Evolutionary conservation across 2,329 filamentous ascomycete species (phyloP).

Genomic region (Atkinsonella hypoxylon): DNA sequence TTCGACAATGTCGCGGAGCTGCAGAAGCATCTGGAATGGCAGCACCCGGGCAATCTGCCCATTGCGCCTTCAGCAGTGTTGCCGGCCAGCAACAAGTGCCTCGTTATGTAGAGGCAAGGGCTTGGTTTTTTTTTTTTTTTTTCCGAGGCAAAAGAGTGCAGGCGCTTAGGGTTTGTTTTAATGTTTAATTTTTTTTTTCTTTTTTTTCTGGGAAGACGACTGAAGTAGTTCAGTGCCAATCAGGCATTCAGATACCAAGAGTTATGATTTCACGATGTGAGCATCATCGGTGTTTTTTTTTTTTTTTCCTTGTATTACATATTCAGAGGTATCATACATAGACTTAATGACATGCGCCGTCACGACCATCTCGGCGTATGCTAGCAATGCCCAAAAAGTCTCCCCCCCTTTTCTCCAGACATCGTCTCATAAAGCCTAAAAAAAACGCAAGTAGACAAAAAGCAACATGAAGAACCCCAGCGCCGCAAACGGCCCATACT

Average conservation of each 20-base stretch:
- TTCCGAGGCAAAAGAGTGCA: too few relatives aligned
- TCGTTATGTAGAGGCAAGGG: slow-evolving; percentile 27
- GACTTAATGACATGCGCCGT: background rate
- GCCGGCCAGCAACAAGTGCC: slow-evolving; percentile 27
- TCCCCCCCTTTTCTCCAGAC: too few relatives aligned
- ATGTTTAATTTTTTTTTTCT: too few relatives aligned
- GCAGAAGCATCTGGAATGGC: slow-evolving; percentile 45
- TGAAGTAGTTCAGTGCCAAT: background rate
- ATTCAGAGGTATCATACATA: slow-evolving; percentile 13
- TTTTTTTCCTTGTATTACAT: too few relatives aligned
- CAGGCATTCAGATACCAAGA: background rate
- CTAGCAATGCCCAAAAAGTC: too few relatives aligned
- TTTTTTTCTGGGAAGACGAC: background rate
- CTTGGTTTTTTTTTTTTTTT: background rate
- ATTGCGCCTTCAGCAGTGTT: slow-evolving; percentile 20
- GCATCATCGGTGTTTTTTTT: slow-evolving; percentile 6
- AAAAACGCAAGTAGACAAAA: slow-evolving; percentile 89
- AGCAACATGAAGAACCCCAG: slow-evolving; percentile 72
- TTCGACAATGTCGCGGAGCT: slow-evolving; percentile 38
- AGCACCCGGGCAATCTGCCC: slow-evolving; percentile 33
- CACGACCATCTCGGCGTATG: background rate
- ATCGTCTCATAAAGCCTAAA: slow-evolving; percentile 40
- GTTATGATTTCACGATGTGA: background rate
- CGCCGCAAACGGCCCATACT: slow-evolving; percentile 85
- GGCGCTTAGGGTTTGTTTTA: too few relatives aligned